A percentile compares a stretch with the other conserved stretches of the same genome.
These are phyloP conservation scores for Cephaloascus fragrans DNA, from an alignment of 805 yeast genomes.

Conservation along the genomic window DNA sequence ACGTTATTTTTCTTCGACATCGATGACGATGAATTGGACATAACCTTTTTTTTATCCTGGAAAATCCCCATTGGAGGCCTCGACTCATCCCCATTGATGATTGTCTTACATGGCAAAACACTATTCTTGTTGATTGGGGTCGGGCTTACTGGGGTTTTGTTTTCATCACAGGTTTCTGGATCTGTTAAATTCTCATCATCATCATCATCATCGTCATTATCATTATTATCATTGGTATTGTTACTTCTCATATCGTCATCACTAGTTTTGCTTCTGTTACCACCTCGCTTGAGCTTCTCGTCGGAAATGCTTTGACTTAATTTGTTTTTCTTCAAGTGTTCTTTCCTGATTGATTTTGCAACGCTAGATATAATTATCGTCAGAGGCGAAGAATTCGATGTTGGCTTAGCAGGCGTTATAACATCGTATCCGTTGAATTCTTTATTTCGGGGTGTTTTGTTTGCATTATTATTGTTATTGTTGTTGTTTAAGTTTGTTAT, in stretches of 20 bases:
- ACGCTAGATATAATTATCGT: slow-evolving; percentile 29
- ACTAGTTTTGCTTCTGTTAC: too few relatives aligned
- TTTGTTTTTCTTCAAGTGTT: slow-evolving; percentile 1
- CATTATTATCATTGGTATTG: neutral
- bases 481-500: neutral
- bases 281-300: too few relatives aligned
- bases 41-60: slow-evolving; percentile 18
- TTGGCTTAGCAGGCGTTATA: slow-evolving; percentile 24
- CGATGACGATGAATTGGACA: too few relatives aligned
- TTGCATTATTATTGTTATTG: neutral
- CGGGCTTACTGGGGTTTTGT: slow-evolving; percentile 13
- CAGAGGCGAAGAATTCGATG: slow-evolving; percentile 26
- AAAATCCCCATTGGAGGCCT: slow-evolving; percentile 29
- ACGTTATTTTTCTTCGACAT: slow-evolving; percentile 6
- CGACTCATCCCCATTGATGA: slow-evolving; percentile 6
- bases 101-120: neutral
- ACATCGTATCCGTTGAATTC: slow-evolving; percentile 6
- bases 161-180: slow-evolving; percentile 2
- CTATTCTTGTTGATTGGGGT: slow-evolving; percentile 21
- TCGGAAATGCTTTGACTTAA: too few relatives aligned
- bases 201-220: neutral
- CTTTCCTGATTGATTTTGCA: slow-evolving; percentile 5
- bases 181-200: slow-evolving; percentile 4
- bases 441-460: slow-evolving; percentile 4
- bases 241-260: neutral